Percentiles rank a stretch among this genome's conserved stretches.
phyloP scores from a whole-genome alignment of 2,329 filamentous ascomycete species.

The Exophiala calicioides region DNA sequence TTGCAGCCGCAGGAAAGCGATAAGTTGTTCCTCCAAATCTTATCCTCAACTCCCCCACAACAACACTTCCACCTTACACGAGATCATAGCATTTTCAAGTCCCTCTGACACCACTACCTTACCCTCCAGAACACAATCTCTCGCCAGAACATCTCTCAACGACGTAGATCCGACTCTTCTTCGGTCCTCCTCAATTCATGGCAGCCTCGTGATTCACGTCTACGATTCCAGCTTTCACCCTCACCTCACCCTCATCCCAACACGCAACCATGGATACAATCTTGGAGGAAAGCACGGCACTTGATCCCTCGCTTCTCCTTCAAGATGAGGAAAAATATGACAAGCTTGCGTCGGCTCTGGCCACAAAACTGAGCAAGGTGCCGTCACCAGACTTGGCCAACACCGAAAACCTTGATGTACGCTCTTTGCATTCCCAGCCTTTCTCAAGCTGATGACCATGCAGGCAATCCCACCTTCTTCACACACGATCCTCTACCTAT shows the following conservation, averaged over 20 bases:
- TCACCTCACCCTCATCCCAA: too few relatives aligned
- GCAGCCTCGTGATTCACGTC: slow-evolving; percentile 16
- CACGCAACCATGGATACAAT: slow-evolving; percentile 25
- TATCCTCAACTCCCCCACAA: not conserved
- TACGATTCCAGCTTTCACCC: not conserved
- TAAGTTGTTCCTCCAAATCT: not conserved
- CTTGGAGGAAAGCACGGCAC: slow-evolving; percentile 19
- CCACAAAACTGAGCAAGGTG: slow-evolving; percentile 31
- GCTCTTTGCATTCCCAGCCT: slow-evolving; percentile 27
- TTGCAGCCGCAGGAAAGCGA: not conserved
- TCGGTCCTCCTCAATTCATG: slow-evolving; percentile 14
- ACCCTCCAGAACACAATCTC: too few relatives aligned
- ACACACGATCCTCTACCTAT: slow-evolving; percentile 62
- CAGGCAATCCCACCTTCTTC: slow-evolving; percentile 56
- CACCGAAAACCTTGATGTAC: slow-evolving; percentile 37
- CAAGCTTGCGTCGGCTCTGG: slow-evolving; percentile 32
- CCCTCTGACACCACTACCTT: too few relatives aligned
- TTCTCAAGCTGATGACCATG: slow-evolving; percentile 4
- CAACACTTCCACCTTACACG: not conserved
- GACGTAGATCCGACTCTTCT: not conserved
- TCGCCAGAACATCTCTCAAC: too few relatives aligned
- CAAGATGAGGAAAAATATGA: slow-evolving; percentile 42
- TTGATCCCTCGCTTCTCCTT: slow-evolving; percentile 17
- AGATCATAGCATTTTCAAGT: too few relatives aligned
- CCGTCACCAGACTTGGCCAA: slow-evolving; percentile 14